Percentiles rank a stretch among this genome's conserved stretches.
These are phyloP conservation scores for Sporobolomyces phaffii DNA, from an alignment of 768 basidiomycete genomes.

Conservation along the genomic window DNA sequence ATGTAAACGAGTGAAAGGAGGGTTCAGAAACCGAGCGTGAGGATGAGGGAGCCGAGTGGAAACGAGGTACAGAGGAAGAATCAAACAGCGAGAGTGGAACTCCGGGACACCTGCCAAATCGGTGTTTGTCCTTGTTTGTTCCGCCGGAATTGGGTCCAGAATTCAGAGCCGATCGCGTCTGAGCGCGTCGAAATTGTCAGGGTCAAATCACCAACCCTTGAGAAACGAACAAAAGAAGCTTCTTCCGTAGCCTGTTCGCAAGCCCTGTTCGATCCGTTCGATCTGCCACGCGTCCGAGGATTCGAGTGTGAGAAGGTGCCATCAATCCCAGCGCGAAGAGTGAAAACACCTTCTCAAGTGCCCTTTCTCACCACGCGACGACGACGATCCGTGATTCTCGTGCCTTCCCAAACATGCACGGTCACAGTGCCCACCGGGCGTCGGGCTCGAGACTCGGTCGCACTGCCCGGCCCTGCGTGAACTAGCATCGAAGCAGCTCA, in stretches of 20 bases:
- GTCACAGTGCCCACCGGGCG: too few relatives aligned
- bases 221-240: conserved; percentile 3
- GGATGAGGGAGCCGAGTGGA: not conserved
- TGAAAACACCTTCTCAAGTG: too few relatives aligned
- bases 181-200: not conserved
- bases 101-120: not conserved
- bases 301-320: too few relatives aligned
- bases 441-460: too few relatives aligned
- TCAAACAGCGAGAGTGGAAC: not conserved
- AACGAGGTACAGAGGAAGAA: conserved; percentile 9
- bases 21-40: conserved; percentile 2
- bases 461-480: too few relatives aligned
- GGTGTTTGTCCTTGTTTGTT: not conserved
- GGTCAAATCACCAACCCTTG: not conserved
- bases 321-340: too few relatives aligned
- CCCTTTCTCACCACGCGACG: too few relatives aligned
- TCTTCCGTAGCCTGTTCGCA: not conserved
- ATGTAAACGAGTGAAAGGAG: conserved; percentile 19
- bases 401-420: too few relatives aligned
- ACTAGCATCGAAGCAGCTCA: too few relatives aligned
- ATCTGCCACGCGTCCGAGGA: not conserved
- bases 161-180: conserved; percentile 4
- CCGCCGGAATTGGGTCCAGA: not conserved
- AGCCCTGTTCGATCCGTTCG: not conserved
- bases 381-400: too few relatives aligned